A percentile compares a stretch with the other conserved stretches of the same genome.
These are phyloP conservation scores for Hypomyces perniciosus DNA, from an alignment of 2,329 filamentous ascomycete species.

Conservation along the genomic window DNA sequence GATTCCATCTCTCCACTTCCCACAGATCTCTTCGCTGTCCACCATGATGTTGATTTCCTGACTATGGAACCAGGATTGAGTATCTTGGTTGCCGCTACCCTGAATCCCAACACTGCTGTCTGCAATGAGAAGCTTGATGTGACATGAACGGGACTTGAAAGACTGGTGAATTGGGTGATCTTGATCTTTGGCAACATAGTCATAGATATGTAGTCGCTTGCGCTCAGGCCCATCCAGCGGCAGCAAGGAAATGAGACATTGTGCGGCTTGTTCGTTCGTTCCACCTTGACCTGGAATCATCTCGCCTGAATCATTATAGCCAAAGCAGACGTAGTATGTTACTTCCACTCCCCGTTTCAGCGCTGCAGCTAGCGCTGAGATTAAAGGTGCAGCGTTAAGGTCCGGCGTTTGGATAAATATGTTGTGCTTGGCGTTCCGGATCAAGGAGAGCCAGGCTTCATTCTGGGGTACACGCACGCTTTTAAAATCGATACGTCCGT, in stretches of 20 bases:
- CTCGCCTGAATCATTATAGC: conserved; percentile 74
- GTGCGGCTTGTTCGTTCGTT: conserved; percentile 65
- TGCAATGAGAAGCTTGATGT: conserved; percentile 71
- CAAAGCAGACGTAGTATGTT: conserved; percentile 66
- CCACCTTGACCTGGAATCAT: conserved; percentile 70
- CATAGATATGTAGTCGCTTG: conserved; percentile 51
- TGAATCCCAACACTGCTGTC: conserved; percentile 64
- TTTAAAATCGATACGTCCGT: conserved; percentile 55
- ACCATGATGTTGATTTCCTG: conserved; percentile 75
- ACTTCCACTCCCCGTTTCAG: conserved; percentile 63
- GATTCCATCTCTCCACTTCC: conserved; percentile 55
- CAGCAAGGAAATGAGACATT: conserved; percentile 52
- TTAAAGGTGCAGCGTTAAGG: conserved; percentile 63
- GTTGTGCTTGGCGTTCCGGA: conserved; percentile 55
- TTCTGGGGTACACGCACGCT: conserved; percentile 66
- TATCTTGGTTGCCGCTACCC: conserved; percentile 75
- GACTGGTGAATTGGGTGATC: conserved; percentile 58
- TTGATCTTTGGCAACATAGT: conserved; percentile 72
- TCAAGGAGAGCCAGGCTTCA: conserved; percentile 63
- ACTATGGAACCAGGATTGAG: conserved; percentile 71
- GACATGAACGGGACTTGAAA: conserved; percentile 62
- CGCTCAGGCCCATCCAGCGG: conserved; percentile 34
- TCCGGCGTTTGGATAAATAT: conserved; percentile 79
- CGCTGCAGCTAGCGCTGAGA: conserved; percentile 58
- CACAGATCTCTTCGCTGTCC: conserved; percentile 57